phyloP scores from a whole-genome alignment of 768 basidiomycete genomes.

The Crepidotus variabilis region DNA sequence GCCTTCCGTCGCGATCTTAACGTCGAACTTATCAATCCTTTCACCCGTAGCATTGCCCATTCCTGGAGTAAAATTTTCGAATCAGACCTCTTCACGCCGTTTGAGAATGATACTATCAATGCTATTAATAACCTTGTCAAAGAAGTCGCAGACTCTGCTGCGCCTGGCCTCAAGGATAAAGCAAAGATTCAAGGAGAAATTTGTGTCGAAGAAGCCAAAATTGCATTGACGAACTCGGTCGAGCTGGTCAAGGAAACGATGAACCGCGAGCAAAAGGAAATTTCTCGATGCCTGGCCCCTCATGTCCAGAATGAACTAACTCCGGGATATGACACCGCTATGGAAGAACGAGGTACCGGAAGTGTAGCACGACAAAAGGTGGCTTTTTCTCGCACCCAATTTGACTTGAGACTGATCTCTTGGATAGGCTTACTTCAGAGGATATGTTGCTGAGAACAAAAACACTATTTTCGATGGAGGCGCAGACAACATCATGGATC shows the following conservation, averaged over 20 bases:
- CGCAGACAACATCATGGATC: slow-evolving; percentile 45
- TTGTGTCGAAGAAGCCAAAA: slow-evolving; percentile 47
- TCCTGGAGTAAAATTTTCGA: slow-evolving; percentile 62
- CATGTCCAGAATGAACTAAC: slow-evolving; percentile 48
- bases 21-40: slow-evolving; percentile 51
- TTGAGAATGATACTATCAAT: slow-evolving; percentile 34
- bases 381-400: slow-evolving; percentile 1
- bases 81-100: slow-evolving; percentile 47
- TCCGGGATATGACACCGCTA: slow-evolving; percentile 50
- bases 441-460: slow-evolving; percentile 38
- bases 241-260: slow-evolving; percentile 47
- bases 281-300: slow-evolving; percentile 53
- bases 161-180: slow-evolving; percentile 49
- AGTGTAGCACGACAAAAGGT: slow-evolving; percentile 63
- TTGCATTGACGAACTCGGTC: slow-evolving; percentile 45
- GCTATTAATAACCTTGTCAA: slow-evolving; percentile 42
- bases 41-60: slow-evolving; percentile 54
- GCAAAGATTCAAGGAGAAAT: slow-evolving; percentile 46
- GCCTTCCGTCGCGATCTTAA: slow-evolving; percentile 58
- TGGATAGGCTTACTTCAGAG: slow-evolving; percentile 42
- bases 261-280: slow-evolving; percentile 53
- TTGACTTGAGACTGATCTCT: not conserved
- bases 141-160: slow-evolving; percentile 49
- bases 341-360: slow-evolving; percentile 51
- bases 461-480: slow-evolving; percentile 50